Conservation (phyloP, 225 moss, liverwort and hornwort genomes). For the Marchantia paleacea region DNA sequence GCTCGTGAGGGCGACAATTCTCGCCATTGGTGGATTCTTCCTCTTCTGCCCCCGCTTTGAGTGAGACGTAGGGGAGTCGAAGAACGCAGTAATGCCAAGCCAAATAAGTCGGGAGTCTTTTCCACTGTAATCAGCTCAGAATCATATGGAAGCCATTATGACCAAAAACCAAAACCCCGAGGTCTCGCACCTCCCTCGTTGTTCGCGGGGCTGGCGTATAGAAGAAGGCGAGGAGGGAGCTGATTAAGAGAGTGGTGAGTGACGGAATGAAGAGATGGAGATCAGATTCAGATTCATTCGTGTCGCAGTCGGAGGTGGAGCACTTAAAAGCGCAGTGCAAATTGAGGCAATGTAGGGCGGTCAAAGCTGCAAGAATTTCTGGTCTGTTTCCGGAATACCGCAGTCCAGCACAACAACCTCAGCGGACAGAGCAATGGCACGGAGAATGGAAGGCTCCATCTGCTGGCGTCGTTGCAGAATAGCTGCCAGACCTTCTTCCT, state of each 20-base stretch:
- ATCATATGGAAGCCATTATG: neutral
- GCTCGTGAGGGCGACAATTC: neutral
- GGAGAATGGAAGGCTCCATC: neutral
- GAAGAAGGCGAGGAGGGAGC: neutral
- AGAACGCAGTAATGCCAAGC: neutral
- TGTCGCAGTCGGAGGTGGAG: neutral
- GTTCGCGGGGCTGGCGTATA: too few species aligned
- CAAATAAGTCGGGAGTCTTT: neutral
- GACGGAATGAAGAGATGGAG: neutral
- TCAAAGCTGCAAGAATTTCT: neutral
- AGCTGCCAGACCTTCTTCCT: slow-evolving; percentile 11
- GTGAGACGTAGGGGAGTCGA: neutral
- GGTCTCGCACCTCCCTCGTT: too few species aligned
- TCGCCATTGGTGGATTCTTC: neutral
- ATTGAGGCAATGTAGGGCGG: neutral
- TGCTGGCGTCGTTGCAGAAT: slow-evolving; percentile 27
- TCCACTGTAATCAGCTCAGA: neutral
- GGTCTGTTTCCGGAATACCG: neutral
- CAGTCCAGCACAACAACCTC: neutral
- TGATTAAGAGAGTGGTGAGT: neutral
- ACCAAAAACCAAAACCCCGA: neutral
- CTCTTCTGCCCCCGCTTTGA: neutral
- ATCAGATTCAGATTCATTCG: neutral
- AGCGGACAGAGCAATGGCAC: neutral
- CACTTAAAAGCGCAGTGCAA: neutral